Base-by-base conservation (phyloP, 140 eudicot species). In the Stevia rebaudiana region DNA sequence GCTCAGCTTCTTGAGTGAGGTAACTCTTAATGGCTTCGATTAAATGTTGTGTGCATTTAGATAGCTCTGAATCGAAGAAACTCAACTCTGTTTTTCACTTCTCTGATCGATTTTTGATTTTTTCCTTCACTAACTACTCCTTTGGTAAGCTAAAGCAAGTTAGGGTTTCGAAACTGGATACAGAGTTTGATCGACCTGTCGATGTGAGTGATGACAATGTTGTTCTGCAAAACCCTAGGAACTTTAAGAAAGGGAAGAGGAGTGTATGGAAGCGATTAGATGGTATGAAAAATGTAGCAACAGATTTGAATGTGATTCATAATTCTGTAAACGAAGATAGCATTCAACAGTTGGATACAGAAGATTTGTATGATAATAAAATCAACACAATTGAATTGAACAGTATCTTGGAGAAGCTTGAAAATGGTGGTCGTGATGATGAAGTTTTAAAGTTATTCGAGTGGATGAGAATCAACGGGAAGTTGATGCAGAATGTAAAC, bases 401-500 rank as follows among this genome's bases (percentile, higher is more conserved):
- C 64, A 43, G 28, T 37, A 65, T 87, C 2, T 77, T 91, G 83
- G 80, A 70, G 68, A 54, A 71, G 60, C 75, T 83, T 42, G 95
- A 87, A 79, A 74, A 3, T 1, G 72, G 70, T 35, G 72, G 64
- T 70, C 74, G 71, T 39, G 98, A 83, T 77, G 66, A 68, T 12
- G 74, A 85, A 59, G 87, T 76, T 15, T 39, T 84, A 54, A 73
- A 51, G 48, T 70, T 91, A 58, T 91, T 88, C 33, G 77, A 73
- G 63, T 87, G 89, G 96, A 87, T 91, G 96, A 84, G 73, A 44
- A 64, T 69, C 3, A 82, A 88, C 16, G 89, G 89, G 13, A 87
- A 81, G 81, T 75, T 91, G 81, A 75, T 62, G 72, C 65, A 65
- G 56, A 91, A 91, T 68, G 75, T 76, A 65, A 70, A 52, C 41